These are phyloP conservation scores for Fusarium avenaceum DNA, from an alignment of 2,329 filamentous ascomycete species.

Conservation along the genomic window DNA sequence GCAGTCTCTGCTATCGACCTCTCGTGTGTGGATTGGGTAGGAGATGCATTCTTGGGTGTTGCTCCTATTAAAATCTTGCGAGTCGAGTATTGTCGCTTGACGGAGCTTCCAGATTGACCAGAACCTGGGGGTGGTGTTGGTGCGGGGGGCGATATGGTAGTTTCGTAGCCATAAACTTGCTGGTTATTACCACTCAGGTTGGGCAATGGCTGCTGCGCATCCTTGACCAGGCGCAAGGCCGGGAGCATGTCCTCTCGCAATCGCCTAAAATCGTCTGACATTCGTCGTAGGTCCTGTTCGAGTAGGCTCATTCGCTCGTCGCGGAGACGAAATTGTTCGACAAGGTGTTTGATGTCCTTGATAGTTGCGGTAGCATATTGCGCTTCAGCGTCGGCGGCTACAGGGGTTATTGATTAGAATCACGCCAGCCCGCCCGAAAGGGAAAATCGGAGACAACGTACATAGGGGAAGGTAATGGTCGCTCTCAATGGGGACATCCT, in stretches of 20 bases:
- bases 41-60: conserved; percentile 81
- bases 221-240: conserved; percentile 90
- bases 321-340: conserved; percentile 88
- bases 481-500: conserved; percentile 89
- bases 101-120: conserved; percentile 60
- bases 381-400: conserved; percentile 89
- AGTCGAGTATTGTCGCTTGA: conserved; percentile 81
- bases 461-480: conserved; percentile 95
- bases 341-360: conserved; percentile 91
- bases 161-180: conserved; percentile 65
- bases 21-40: conserved; percentile 79
- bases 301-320: conserved; percentile 90
- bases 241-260: conserved; percentile 93
- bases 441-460: conserved; percentile 58
- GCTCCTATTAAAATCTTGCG: conserved; percentile 80
- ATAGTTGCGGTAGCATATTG: conserved; percentile 90
- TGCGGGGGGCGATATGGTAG: conserved; percentile 65
- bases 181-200: conserved; percentile 57
- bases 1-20: conserved; percentile 72
- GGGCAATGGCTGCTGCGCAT: conserved; percentile 89
- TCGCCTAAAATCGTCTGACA: conserved; percentile 89
- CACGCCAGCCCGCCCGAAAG: conserved; percentile 41
- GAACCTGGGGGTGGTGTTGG: conserved; percentile 68
- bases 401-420: conserved; percentile 31
- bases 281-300: conserved; percentile 84